Percentiles rank a stretch among this genome's conserved stretches.
phyloP scores from a whole-genome alignment of 345 rosid species.

The Euphorbia peplus region DNA sequence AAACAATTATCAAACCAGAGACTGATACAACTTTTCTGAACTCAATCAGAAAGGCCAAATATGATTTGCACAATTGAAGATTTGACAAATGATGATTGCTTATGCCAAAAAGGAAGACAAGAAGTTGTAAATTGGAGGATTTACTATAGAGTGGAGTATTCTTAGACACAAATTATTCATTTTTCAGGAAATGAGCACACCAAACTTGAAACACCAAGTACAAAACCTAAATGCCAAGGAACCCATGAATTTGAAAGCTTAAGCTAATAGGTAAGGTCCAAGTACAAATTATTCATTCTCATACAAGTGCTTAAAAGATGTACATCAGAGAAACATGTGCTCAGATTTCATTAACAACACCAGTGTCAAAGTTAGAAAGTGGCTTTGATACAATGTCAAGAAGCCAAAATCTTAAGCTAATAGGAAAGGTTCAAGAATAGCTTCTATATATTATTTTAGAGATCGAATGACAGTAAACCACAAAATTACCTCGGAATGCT shows the following conservation, averaged over 20 bases:
- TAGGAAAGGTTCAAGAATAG: no score
- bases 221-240: neutral
- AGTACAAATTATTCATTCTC: no score
- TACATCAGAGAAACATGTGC: no score
- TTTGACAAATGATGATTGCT: neutral
- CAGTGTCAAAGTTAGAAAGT: no score
- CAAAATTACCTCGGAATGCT: constrained; percentile 47
- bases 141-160: neutral
- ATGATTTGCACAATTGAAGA: neutral
- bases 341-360: no score
- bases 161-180: neutral
- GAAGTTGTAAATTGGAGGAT: neutral
- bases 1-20: neutral
- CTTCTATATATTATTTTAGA: no score
- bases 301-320: no score
- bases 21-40: neutral
- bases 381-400: no score
- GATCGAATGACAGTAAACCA: neutral
- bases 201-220: neutral
- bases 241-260: no score
- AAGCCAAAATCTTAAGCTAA: no score
- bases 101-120: no score
- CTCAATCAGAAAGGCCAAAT: neutral
- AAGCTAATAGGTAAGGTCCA: no score
- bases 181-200: neutral